Conservation (phyloP, 1,284 basidiomycete genomes). For the Pascua sp. region DNA sequence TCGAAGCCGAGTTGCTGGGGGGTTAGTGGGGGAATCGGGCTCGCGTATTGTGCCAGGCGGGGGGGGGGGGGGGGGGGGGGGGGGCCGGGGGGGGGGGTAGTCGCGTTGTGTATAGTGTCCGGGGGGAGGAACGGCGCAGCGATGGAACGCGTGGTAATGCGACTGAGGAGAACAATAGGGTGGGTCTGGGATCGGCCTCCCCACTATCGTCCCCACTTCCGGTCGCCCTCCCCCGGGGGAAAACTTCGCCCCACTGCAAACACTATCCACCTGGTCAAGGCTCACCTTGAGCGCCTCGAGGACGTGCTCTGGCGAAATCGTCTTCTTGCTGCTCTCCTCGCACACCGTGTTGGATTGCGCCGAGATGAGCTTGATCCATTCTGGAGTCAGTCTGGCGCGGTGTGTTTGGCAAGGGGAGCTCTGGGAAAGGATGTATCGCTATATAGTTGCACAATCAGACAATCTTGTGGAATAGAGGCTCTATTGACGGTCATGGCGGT, state of each 20-base stretch:
- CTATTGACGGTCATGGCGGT: too few species aligned
- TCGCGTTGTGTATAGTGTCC: too few species aligned
- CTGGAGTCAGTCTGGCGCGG: slow-evolving; percentile 53
- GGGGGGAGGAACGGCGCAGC: background rate
- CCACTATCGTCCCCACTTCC: too few species aligned
- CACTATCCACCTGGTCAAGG: background rate
- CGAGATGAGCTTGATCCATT: slow-evolving; percentile 97
- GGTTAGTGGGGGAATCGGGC: slow-evolving; percentile 2
- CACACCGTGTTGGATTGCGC: slow-evolving; percentile 98
- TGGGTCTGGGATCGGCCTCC: too few species aligned
- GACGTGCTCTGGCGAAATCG: slow-evolving; percentile 97
- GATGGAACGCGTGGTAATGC: too few species aligned
- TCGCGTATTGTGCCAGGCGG: background rate
- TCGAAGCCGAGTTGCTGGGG: slow-evolving; percentile 65
- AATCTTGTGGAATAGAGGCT: too few species aligned
- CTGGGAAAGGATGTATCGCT: too few species aligned
- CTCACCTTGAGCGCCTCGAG: slow-evolving; percentile 82
- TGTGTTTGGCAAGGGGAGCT: too few species aligned
- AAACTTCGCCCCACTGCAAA: too few species aligned
- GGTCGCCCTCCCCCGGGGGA: too few species aligned
- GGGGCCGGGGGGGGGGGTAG: background rate
- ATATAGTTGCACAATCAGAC: too few species aligned
- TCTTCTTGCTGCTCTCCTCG: slow-evolving; percentile 98
- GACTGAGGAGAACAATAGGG: too few species aligned
- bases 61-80: background rate